phyloP scores from a whole-genome alignment of 1,284 basidiomycete genomes.

The Uromyces viciae-fabae region DNA sequence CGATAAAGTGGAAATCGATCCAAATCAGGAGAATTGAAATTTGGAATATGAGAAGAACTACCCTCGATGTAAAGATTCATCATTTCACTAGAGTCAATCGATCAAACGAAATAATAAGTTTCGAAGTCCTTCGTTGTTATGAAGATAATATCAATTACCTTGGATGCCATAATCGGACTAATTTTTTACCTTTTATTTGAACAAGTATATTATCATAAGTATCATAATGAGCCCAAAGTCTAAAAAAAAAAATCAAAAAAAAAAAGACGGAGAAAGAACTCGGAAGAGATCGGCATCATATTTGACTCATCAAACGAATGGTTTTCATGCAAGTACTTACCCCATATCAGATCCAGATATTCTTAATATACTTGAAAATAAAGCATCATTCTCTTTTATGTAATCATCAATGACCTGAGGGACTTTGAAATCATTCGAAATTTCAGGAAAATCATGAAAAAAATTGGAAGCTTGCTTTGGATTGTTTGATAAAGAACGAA shows the following conservation, averaged over 20 bases:
- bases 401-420: constrained; percentile 17
- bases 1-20: constrained; percentile 41
- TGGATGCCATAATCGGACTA: constrained; percentile 42
- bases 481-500: constrained; percentile 41
- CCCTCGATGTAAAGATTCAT: constrained; percentile 37
- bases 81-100: constrained; percentile 24
- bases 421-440: constrained; percentile 32
- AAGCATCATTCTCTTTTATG: neutral
- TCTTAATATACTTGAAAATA: constrained; percentile 41
- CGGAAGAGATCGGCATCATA: neutral
- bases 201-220: constrained; percentile 41
- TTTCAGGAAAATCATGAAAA: constrained; percentile 25
- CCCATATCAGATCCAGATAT: constrained; percentile 44
- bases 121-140: neutral
- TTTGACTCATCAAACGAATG: neutral
- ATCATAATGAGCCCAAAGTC: constrained; percentile 45
- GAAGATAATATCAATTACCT: constrained; percentile 30
- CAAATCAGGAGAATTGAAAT: constrained; percentile 34
- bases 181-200: constrained; percentile 37
- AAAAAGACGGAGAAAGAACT: neutral
- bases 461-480: constrained; percentile 35
- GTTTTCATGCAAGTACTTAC: too few species aligned
- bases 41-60: constrained; percentile 40
- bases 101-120: neutral
- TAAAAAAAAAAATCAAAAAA: neutral